Evolutionary conservation across 2,329 filamentous ascomycete species (phyloP).

Genomic region (Arthrobotrys sphaeroides): DNA sequence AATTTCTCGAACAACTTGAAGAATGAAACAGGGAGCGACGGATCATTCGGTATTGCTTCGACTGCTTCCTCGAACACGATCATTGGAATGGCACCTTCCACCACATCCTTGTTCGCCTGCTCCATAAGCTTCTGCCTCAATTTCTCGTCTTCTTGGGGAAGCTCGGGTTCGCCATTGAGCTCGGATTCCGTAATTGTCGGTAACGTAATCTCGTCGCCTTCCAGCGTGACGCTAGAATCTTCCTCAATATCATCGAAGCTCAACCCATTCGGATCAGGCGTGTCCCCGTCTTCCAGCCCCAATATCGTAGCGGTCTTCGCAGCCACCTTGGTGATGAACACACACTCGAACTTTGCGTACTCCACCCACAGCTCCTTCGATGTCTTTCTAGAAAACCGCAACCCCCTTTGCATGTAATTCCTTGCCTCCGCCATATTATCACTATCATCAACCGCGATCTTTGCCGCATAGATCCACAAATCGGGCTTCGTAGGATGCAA

Average conservation of each 20-base stretch:
- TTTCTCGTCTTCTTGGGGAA: constrained; percentile 57
- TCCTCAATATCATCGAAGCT: constrained; percentile 62
- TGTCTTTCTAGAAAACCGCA: constrained; percentile 80
- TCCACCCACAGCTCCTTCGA: constrained; percentile 82
- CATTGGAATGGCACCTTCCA: constrained; percentile 91
- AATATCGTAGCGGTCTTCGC: constrained; percentile 24
- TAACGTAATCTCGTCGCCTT: constrained; percentile 63
- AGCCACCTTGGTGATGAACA: constrained; percentile 85
- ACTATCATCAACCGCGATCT: constrained; percentile 77
- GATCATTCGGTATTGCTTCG: constrained; percentile 76
- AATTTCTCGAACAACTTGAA: constrained; percentile 82
- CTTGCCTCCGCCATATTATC: constrained; percentile 88
- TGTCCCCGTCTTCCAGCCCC: constrained; percentile 67
- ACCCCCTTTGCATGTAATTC: constrained; percentile 85
- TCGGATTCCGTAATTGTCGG: constrained; percentile 72
- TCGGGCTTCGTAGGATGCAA: constrained; percentile 84
- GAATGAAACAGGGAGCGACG: constrained; percentile 75
- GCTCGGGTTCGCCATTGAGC: constrained; percentile 64
- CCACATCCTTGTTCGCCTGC: constrained; percentile 76
- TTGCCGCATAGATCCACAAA: constrained; percentile 85
- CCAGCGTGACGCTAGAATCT: constrained; percentile 60
- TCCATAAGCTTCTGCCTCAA: constrained; percentile 70
- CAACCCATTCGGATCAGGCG: constrained; percentile 70
- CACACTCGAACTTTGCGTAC: constrained; percentile 90
- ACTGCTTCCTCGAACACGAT: constrained; percentile 89